A percentile compares a stretch with the other conserved stretches of the same genome.
These are phyloP conservation scores for Mortierella sp. DNA, from an alignment of 371 early-diverging fungal genomes.

Conservation along the genomic window DNA sequence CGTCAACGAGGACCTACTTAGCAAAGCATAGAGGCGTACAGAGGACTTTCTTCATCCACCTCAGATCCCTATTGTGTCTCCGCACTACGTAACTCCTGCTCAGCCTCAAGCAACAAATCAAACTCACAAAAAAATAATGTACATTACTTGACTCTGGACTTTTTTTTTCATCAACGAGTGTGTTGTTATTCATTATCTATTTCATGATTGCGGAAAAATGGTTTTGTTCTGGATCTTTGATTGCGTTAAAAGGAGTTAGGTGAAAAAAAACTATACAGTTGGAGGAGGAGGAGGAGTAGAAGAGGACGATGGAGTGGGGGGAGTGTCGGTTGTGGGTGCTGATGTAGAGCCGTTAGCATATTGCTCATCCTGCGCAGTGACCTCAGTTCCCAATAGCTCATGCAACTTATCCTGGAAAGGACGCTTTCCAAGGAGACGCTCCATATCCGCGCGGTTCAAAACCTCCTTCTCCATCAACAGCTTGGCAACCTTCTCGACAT, in stretches of 20 bases:
- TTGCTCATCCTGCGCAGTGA: constrained; percentile 29
- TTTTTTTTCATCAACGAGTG: neutral
- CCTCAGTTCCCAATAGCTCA: constrained; percentile 54
- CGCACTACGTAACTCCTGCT: neutral
- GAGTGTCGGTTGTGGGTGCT: constrained; percentile 37
- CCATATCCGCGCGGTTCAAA: constrained; percentile 95
- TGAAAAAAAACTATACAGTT: constrained; percentile 16
- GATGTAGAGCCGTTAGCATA: constrained; percentile 28
- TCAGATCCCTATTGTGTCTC: too few relatives aligned
- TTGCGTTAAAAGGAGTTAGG: neutral
- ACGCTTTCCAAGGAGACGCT: constrained; percentile 89
- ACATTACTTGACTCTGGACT: neutral
- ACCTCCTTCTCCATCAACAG: constrained; percentile 97
- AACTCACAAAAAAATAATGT: neutral
- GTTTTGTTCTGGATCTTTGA: neutral
- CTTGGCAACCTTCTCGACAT: constrained; percentile 95
- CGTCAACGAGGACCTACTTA: constrained; percentile 42
- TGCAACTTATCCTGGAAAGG: constrained; percentile 84
- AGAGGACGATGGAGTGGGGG: constrained; percentile 8
- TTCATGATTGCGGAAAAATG: neutral
- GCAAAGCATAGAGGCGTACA: constrained; percentile 11
- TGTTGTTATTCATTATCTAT: neutral
- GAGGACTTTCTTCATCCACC: neutral
- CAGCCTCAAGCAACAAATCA: neutral
- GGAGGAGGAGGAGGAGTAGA: constrained; percentile 19